Evolutionary conservation across 2,329 filamentous ascomycete genomes (phyloP), one percentile per base, ranked within the genome.

Genomic region (Colletotrichum musicola): DNA sequence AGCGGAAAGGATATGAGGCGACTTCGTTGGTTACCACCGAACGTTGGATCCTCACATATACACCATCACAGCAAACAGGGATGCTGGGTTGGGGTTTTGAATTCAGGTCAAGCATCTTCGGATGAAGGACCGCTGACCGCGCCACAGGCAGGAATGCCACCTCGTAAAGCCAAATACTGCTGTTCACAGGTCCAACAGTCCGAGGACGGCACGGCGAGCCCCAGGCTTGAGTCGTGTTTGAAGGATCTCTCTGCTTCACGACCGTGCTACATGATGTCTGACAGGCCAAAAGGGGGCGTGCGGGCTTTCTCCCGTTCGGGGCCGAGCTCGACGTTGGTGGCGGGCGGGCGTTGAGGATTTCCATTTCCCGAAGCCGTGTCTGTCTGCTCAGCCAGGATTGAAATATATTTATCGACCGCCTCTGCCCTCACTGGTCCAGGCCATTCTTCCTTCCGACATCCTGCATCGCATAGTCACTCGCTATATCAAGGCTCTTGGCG

Each of bases 241-340:
- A 16, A 20, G 44, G 18, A 22, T 40, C 22, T 46, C 7, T 12
- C 46, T 42, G 27, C 4, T 55, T 18, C 49, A 42, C 4, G 63
- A 35, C 66, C 56, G 66, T 66, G 66, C 62, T 64, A 20, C 42
- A 10, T 54, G 9, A 40, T 61, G 56, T 66, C 62, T 66, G 51
- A 61, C 66, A 47, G 44, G 47, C 62, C 51, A 61, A 42, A 22
- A 25, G 22, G 25, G 58, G n/a, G 20, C 25, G 18, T 16, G 44
- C 9, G 16, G 18, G 13, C 22, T 18, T 49, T 25, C 7, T 35
- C 25, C 46, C 27, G 14, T 9, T 56, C 44, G 62, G 55, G 66
- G 18, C 62, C 62, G 62, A 68, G 66, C 55, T 51, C 22, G 12
- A 38, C 38, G 54, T 44, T 44, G 40, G 40, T 9, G 61, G 27